A percentile compares a stretch with the other conserved stretches of the same genome.
Evolutionary conservation across 1,284 basidiomycete species (phyloP).

Genomic region (Anthracocystis panici-leucophaei): DNA sequence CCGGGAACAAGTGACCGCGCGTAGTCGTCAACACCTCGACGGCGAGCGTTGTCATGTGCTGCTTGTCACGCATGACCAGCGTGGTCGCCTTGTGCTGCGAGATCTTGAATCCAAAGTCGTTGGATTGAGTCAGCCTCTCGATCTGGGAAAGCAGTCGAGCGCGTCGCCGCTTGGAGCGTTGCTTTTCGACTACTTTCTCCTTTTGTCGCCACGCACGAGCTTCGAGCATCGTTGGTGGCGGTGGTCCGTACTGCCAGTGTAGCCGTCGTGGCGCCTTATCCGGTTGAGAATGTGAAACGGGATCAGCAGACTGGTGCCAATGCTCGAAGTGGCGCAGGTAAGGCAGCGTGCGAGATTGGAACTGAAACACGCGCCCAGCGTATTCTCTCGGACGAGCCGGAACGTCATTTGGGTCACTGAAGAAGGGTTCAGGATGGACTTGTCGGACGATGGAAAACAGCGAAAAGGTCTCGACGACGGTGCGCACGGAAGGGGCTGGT

Average conservation of each 20-base stretch:
- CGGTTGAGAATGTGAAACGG: neutral
- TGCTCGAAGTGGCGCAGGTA: slow-evolving; percentile 68
- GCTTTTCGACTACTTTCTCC: slow-evolving; percentile 35
- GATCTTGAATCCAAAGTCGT: slow-evolving; percentile 73
- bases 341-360: slow-evolving; percentile 72
- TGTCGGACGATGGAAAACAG: slow-evolving; percentile 75
- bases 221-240: slow-evolving; percentile 55
- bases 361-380: slow-evolving; percentile 80
- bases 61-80: slow-evolving; percentile 74
- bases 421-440: slow-evolving; percentile 78
- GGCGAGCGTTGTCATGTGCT: slow-evolving; percentile 83
- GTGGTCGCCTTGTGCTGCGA: slow-evolving; percentile 53
- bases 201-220: slow-evolving; percentile 44
- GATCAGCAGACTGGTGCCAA: slow-evolving; percentile 23
- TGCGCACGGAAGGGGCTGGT: slow-evolving; percentile 26
- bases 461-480: slow-evolving; percentile 74
- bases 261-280: slow-evolving; percentile 68
- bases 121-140: slow-evolving; percentile 80
- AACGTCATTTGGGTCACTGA: slow-evolving; percentile 76
- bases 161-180: slow-evolving; percentile 33
- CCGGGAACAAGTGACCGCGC: slow-evolving; percentile 76
- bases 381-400: slow-evolving; percentile 80
- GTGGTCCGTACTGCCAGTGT: slow-evolving; percentile 61
- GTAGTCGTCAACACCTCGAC: slow-evolving; percentile 88
- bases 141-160: slow-evolving; percentile 74